A percentile compares a stretch with the other conserved stretches of the same genome.
These are phyloP conservation scores for Malus hybrid DNA, from an alignment of 331 rosid species.

Conservation along the genomic window DNA sequence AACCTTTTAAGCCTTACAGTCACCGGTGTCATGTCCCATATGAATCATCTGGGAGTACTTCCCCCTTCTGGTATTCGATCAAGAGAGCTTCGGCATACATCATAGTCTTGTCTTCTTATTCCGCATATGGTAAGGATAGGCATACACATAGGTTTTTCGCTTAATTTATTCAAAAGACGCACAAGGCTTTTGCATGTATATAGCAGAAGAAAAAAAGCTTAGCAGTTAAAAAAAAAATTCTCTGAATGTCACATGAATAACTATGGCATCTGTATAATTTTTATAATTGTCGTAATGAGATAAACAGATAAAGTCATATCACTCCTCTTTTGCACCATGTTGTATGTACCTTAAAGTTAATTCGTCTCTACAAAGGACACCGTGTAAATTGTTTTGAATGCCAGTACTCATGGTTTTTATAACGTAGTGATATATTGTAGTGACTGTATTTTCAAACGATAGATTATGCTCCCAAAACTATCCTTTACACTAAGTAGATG, in stretches of 20 bases:
- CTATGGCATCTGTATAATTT: not conserved
- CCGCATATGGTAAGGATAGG: slow-evolving; percentile 37
- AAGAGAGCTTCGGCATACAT: slow-evolving; percentile 40
- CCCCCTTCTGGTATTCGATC: slow-evolving; percentile 15
- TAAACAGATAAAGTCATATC: not conserved
- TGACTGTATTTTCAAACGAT: not conserved
- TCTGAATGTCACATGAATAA: no score
- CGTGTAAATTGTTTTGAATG: not conserved
- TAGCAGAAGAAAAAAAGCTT: not conserved
- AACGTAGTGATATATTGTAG: not conserved
- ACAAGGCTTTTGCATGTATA: not conserved
- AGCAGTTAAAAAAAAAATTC: no score
- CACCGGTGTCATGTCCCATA: slow-evolving; percentile 41
- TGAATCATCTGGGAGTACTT: slow-evolving; percentile 30
- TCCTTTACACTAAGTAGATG: not conserved
- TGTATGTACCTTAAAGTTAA: not conserved
- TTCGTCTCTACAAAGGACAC: not conserved
- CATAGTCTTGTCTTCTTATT: slow-evolving; percentile 38
- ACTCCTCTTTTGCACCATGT: not conserved
- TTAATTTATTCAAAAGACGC: not conserved
- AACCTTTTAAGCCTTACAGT: slow-evolving; percentile 38
- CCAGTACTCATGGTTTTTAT: not conserved
- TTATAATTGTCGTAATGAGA: not conserved
- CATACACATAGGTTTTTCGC: not conserved
- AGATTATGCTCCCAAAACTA: not conserved